Conservation (phyloP, 305 asterid genomes). For the Petunia hybrid region DNA sequence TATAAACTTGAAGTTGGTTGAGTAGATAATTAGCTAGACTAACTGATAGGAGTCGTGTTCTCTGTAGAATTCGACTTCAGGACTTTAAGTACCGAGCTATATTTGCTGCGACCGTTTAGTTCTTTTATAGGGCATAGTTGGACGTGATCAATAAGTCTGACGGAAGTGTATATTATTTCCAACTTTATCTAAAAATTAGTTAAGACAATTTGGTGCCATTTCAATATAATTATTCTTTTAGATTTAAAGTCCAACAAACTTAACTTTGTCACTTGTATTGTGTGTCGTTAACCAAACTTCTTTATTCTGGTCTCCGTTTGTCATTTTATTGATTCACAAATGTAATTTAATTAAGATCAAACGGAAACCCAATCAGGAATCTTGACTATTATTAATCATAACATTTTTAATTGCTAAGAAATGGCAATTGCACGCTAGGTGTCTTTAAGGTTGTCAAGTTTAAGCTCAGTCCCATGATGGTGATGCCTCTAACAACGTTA, state of each 20-base stretch:
- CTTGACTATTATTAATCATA: background rate
- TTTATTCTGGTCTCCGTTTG: background rate
- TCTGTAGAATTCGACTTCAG: too few species aligned
- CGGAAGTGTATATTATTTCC: background rate
- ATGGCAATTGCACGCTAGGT: background rate
- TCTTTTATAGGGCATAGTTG: too few species aligned
- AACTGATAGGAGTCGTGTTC: too few species aligned
- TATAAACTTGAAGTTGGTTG: too few species aligned
- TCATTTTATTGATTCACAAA: constrained; percentile 15
- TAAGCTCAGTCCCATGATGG: constrained; percentile 13
- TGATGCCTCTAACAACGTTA: background rate
- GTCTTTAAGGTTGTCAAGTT: background rate
- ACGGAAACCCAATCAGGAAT: constrained; percentile 1
- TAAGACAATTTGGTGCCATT: background rate
- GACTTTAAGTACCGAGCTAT: too few species aligned
- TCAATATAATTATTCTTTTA: background rate
- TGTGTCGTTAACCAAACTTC: background rate
- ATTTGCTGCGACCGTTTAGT: too few species aligned
- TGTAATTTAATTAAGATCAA: background rate
- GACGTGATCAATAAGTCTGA: too few species aligned
- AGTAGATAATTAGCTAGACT: too few species aligned
- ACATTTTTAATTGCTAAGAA: background rate
- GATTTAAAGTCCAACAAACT: background rate
- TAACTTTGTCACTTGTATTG: background rate
- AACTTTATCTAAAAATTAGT: background rate